A percentile compares a stretch with the other conserved stretches of the same genome.
These are phyloP conservation scores for Rhizophagus prolifer DNA, from an alignment of 192 early-diverging fungal genomes.

Conservation along the genomic window DNA sequence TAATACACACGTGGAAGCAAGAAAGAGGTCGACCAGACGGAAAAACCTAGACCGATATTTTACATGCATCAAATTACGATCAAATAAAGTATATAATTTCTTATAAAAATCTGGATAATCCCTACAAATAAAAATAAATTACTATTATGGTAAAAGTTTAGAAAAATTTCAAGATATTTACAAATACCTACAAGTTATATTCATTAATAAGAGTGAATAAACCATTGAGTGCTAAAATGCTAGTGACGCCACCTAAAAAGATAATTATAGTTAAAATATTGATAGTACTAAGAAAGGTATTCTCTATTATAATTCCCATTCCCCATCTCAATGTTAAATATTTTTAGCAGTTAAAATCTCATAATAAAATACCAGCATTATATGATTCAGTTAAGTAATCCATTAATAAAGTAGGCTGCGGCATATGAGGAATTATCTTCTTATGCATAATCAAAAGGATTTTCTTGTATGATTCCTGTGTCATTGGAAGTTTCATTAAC, in stretches of 20 bases:
- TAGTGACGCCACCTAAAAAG: conserved; percentile 75
- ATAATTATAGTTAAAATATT: background rate
- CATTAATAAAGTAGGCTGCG: conserved; percentile 76
- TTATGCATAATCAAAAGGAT: conserved; percentile 82
- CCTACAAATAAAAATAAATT: conserved; percentile 38
- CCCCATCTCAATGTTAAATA: background rate
- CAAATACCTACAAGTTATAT: conserved; percentile 80
- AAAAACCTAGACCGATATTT: conserved; percentile 96
- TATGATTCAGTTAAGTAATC: conserved; percentile 93
- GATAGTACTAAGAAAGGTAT: too few relatives aligned
- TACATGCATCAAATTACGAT: conserved; percentile 85
- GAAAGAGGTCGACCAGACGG: conserved; percentile 85
- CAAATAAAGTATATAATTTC: conserved; percentile 90
- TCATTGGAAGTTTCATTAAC: conserved; percentile 70
- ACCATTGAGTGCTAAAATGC: conserved; percentile 91
- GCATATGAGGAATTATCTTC: conserved; percentile 85
- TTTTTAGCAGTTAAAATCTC: background rate
- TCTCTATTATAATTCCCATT: too few relatives aligned
- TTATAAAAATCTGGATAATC: conserved; percentile 98
- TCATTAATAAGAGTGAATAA: conserved; percentile 94
- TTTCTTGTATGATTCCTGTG: conserved; percentile 74
- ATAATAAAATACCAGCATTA: conserved; percentile 55
- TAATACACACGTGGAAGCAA: conserved; percentile 72
- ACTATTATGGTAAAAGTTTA: background rate
- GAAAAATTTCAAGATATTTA: background rate